Evolutionary conservation across 2,329 filamentous ascomycete genomes (phyloP), one percentile per base, ranked within the genome.

Genomic region (Botrytis tulipae): DNA sequence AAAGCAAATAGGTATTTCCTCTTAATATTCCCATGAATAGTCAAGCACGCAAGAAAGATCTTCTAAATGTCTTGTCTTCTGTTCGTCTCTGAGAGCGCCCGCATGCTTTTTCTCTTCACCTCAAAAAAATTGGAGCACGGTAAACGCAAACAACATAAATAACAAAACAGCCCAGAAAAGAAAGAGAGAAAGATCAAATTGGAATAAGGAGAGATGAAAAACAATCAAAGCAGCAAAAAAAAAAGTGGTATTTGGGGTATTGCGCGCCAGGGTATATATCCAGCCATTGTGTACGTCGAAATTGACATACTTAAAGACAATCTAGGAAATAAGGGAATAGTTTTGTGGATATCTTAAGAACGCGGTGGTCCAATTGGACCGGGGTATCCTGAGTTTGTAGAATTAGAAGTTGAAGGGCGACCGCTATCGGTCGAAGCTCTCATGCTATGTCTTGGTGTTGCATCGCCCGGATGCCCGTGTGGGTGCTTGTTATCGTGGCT

Each of bases 381-480:
- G 88, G 94, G 93, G 93, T 96, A 96, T 94, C 93, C 93, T 90
- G 93, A 95, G 92, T 90, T 90, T 82, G 92, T 93, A 88, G 94
- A 97, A 91, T 97, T 93, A 86, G 94, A 96, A 86, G 94, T 97
- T 81, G 93, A 95, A 83, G 94, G 94, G 82, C 94, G 93, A 83
- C 94, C 94, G 86, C 93, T 96, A 84, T 97, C 94, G 82, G 92
- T 93, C 82, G 94, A 97, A 82, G 91, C 91, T 83, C 94, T 92
- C 82, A 92, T 87, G 83, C 91, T 90, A 84, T 97, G 93, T 83
- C 93, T 92, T 77, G 94, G 93, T 59, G 93, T 97, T 78, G 90
- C 87, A 83, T 97, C 94, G 81, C 94, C 93, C 75, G 92, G 88
- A 81, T 93, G 87, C 82, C 92, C 86, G 76, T 70, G 71, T 22